Percentiles rank a stretch among this genome's conserved stretches.
These are phyloP conservation scores for Pestalotiopsis sp. DNA, from an alignment of 2,329 filamentous ascomycete genomes.

Conservation along the genomic window DNA sequence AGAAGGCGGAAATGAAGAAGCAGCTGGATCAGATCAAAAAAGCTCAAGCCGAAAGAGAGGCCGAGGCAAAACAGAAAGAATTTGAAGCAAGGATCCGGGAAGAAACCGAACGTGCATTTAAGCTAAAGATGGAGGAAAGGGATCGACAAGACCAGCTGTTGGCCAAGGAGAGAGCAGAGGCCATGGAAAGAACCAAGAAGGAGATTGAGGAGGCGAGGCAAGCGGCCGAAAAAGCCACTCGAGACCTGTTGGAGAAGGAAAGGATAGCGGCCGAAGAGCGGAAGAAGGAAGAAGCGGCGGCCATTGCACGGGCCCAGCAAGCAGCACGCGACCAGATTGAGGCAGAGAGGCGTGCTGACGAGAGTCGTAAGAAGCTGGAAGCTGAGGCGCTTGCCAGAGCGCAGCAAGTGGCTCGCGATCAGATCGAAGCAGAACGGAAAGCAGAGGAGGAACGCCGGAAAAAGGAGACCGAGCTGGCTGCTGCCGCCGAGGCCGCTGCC, in stretches of 20 bases:
- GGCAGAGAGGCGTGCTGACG: slow-evolving; percentile 36
- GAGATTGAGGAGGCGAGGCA: slow-evolving; percentile 50
- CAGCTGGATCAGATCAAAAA: slow-evolving; percentile 56
- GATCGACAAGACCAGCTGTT: slow-evolving; percentile 35
- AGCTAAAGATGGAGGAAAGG: slow-evolving; percentile 44
- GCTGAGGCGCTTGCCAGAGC: slow-evolving; percentile 32
- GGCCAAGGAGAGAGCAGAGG: slow-evolving; percentile 36
- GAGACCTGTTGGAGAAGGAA: slow-evolving; percentile 41
- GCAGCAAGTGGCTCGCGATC: slow-evolving; percentile 37
- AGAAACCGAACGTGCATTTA: slow-evolving; percentile 49
- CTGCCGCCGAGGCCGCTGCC: slow-evolving; percentile 53
- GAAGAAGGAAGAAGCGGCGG: slow-evolving; percentile 25
- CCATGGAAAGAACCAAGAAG: slow-evolving; percentile 46
- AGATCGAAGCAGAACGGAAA: slow-evolving; percentile 35
- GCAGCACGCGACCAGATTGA: slow-evolving; percentile 41
- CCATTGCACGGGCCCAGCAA: slow-evolving; percentile 34
- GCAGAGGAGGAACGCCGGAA: slow-evolving; percentile 48
- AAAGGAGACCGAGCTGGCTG: slow-evolving; percentile 46
- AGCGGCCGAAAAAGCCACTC: slow-evolving; percentile 48
- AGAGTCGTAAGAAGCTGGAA: slow-evolving; percentile 26
- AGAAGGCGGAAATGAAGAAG: slow-evolving; percentile 64
- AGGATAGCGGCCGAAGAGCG: slow-evolving; percentile 34
- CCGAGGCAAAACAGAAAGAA: slow-evolving; percentile 46
- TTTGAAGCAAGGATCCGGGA: slow-evolving; percentile 46
- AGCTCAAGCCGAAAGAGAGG: slow-evolving; percentile 47